These are phyloP conservation scores for Lentinula edodes DNA, from an alignment of 768 basidiomycete genomes.

Conservation along the genomic window DNA sequence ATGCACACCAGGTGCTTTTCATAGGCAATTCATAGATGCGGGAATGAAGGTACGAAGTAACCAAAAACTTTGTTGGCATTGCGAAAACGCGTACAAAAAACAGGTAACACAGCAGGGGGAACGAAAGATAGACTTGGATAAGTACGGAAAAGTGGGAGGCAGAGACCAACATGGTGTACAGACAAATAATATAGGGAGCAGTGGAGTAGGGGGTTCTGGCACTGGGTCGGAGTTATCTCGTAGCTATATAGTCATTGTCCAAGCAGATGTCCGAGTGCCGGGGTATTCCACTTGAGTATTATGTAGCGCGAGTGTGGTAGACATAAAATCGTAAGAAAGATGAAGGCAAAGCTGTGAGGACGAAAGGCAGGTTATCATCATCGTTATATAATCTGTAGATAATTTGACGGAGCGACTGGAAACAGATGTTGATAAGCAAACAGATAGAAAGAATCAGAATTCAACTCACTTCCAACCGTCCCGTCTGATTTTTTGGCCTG, in stretches of 20 bases:
- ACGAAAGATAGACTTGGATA: background rate
- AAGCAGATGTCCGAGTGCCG: background rate
- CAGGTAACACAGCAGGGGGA: background rate
- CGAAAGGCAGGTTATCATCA: slow-evolving; percentile 7
- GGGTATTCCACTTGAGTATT: background rate
- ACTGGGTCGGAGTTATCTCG: too few species aligned
- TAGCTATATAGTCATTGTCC: too few species aligned
- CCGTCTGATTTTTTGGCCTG: slow-evolving; percentile 80
- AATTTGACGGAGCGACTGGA: slow-evolving; percentile 80
- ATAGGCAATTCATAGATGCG: background rate
- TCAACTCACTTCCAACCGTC: slow-evolving; percentile 63
- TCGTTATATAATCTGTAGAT: slow-evolving; percentile 68
- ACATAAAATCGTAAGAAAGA: background rate
- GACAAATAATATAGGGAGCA: background rate
- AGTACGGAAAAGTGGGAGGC: background rate
- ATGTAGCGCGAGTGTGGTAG: background rate
- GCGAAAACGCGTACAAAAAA: background rate
- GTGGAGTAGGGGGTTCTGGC: too few species aligned
- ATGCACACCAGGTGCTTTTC: background rate
- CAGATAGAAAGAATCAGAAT: slow-evolving; percentile 9
- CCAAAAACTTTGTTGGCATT: background rate
- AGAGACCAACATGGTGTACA: background rate
- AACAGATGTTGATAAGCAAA: background rate
- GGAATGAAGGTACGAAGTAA: background rate
- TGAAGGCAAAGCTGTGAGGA: background rate